Conservation (phyloP, 345 rosid species). For the Pistacia atlantica region DNA sequence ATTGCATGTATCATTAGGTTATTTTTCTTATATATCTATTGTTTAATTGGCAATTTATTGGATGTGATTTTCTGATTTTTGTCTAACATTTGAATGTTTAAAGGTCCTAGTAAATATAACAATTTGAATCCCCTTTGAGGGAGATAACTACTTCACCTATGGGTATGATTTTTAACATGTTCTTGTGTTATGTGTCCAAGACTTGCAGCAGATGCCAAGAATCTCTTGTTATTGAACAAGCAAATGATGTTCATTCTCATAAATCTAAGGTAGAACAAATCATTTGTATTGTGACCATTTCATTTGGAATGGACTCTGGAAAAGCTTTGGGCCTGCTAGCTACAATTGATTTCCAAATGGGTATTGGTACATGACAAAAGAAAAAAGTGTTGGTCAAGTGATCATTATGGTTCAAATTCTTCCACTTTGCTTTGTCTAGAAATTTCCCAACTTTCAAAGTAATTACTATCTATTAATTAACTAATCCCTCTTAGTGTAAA, state of each 20-base stretch:
- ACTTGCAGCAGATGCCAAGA: too few species aligned
- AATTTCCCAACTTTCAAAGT: background rate
- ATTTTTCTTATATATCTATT: background rate
- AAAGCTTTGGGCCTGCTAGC: background rate
- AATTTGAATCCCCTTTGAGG: background rate
- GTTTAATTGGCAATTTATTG: background rate
- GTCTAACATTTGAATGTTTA: background rate
- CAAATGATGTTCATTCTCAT: too few species aligned
- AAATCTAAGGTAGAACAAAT: too few species aligned
- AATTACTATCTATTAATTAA: too few species aligned
- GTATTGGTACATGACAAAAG: background rate
- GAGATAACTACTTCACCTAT: background rate
- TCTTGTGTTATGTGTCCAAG: too few species aligned
- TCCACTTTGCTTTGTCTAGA: background rate
- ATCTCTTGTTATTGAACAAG: too few species aligned
- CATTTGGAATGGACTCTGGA: too few species aligned
- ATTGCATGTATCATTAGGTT: slow-evolving; percentile 9
- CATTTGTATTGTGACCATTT: too few species aligned
- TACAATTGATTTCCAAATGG: background rate
- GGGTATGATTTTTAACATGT: too few species aligned
- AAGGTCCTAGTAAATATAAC: background rate
- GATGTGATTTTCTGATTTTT: background rate
- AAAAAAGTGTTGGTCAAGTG: background rate
- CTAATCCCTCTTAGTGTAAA: too few species aligned
- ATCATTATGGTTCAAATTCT: too few species aligned